A percentile compares a stretch with the other conserved stretches of the same genome.
Conservation (phyloP, 2,329 filamentous ascomycete genomes). For the Tolypocladium endophyticum region DNA sequence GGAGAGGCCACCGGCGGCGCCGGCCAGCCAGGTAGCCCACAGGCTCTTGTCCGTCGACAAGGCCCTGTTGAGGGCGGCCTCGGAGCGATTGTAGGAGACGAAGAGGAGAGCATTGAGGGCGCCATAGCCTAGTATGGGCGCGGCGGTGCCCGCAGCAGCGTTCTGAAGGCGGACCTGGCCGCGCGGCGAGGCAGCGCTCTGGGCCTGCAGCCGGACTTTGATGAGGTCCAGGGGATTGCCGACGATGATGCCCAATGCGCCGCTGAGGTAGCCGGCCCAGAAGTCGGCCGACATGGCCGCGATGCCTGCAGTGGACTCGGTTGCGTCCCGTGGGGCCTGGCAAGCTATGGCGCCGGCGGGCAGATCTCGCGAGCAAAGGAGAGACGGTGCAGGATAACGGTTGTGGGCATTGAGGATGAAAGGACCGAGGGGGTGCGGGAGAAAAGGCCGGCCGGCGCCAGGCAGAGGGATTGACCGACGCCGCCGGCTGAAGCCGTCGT, state of each 20-base stretch:
- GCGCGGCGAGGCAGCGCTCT: conserved; percentile 4
- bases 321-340: not conserved
- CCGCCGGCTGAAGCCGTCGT: not conserved
- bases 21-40: conserved; percentile 65
- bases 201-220: conserved; percentile 59
- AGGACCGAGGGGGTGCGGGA: not conserved
- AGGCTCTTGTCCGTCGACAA: conserved; percentile 34
- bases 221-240: conserved; percentile 74
- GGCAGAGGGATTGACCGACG: not conserved
- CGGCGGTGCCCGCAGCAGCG: conserved; percentile 58
- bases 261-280: conserved; percentile 85
- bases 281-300: conserved; percentile 75
- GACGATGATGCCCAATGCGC: conserved; percentile 75
- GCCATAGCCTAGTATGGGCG: conserved; percentile 81
- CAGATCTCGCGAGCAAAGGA: not conserved
- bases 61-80: conserved; percentile 44
- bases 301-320: not conserved
- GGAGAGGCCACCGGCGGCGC: conserved; percentile 70
- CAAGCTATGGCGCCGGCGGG: not conserved
- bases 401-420: not conserved
- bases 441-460: no score
- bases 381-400: no score
- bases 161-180: conserved; percentile 16
- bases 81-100: conserved; percentile 79
- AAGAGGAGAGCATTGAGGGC: conserved; percentile 86